These are phyloP conservation scores for Thozetella sp. DNA, from an alignment of 495 filamentous ascomycete species.

Conservation along the genomic window DNA sequence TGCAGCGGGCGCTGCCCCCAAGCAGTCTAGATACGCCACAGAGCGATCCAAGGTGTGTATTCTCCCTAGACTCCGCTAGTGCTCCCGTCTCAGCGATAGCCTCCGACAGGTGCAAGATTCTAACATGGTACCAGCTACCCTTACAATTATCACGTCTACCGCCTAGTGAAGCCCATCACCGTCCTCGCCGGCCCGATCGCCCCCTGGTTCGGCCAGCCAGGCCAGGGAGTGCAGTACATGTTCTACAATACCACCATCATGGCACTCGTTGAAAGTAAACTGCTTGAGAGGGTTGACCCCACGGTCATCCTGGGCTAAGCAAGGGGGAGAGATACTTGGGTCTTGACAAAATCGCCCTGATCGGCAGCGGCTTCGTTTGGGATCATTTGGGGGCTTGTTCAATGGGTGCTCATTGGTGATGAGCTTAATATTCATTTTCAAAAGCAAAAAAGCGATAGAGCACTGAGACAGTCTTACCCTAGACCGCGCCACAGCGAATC, in stretches of 20 bases:
- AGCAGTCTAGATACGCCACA: constrained; percentile 43
- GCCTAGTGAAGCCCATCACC: constrained; percentile 41
- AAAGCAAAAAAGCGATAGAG: no score
- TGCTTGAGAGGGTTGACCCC: constrained; percentile 18
- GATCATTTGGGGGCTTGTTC: no score
- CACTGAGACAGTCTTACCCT: no score
- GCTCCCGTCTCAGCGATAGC: not conserved
- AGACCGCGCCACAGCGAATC: no score
- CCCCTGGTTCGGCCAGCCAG: constrained; percentile 61
- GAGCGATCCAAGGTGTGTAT: constrained; percentile 22
- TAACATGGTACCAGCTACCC: constrained; percentile 27
- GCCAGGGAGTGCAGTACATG: constrained; percentile 52
- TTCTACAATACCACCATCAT: constrained; percentile 13
- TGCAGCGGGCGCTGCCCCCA: constrained; percentile 54
- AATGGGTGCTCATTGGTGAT: no score
- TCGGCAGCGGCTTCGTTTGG: no score
- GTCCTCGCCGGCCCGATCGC: constrained; percentile 52
- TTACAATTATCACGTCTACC: constrained; percentile 62
- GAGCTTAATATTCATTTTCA: no score
- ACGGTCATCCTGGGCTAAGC: not conserved
- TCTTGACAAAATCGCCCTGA: no score
- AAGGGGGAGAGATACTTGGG: not conserved
- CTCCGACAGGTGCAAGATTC: not conserved
- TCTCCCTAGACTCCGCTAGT: not conserved
- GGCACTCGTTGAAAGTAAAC: constrained; percentile 14